These are phyloP conservation scores for Hericium erinaceus DNA, from an alignment of 768 basidiomycete genomes.

Conservation along the genomic window DNA sequence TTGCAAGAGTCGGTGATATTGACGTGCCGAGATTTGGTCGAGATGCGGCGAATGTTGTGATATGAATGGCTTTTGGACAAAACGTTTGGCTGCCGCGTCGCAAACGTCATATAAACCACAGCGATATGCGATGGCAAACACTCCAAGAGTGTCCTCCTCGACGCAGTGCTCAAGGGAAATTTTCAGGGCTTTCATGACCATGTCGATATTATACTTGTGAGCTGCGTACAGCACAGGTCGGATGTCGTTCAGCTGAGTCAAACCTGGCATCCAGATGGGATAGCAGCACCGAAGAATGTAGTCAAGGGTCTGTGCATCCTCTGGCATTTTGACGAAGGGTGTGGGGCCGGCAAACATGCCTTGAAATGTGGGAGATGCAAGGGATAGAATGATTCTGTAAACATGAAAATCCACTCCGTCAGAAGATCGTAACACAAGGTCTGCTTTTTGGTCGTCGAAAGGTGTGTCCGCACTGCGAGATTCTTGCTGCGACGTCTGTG, in stretches of 20 bases:
- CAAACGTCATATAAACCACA: background rate
- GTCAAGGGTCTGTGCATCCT: background rate
- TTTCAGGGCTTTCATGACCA: background rate
- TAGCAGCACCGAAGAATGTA: background rate
- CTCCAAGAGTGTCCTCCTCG: background rate
- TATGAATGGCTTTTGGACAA: background rate
- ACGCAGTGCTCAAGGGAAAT: background rate
- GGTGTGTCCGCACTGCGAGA: background rate
- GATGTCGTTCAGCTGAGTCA: background rate
- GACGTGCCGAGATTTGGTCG: background rate
- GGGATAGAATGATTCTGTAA: constrained; percentile 25
- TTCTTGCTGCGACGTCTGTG: too few relatives aligned
- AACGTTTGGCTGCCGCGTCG: background rate
- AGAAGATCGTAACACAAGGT: background rate
- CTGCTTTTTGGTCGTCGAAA: background rate
- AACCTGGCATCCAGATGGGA: background rate
- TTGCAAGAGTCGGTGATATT: background rate
- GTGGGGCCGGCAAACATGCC: constrained; percentile 15
- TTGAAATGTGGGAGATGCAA: constrained; percentile 26
- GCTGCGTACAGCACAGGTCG: background rate
- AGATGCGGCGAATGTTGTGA: background rate
- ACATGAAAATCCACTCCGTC: constrained; percentile 13
- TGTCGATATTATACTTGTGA: background rate
- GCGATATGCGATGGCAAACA: background rate
- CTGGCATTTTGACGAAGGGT: background rate